A percentile compares a stretch with the other conserved stretches of the same genome.
These are phyloP conservation scores for Vanderwaltozyma verrucispora DNA, from an alignment of 805 yeast species.

Conservation along the genomic window DNA sequence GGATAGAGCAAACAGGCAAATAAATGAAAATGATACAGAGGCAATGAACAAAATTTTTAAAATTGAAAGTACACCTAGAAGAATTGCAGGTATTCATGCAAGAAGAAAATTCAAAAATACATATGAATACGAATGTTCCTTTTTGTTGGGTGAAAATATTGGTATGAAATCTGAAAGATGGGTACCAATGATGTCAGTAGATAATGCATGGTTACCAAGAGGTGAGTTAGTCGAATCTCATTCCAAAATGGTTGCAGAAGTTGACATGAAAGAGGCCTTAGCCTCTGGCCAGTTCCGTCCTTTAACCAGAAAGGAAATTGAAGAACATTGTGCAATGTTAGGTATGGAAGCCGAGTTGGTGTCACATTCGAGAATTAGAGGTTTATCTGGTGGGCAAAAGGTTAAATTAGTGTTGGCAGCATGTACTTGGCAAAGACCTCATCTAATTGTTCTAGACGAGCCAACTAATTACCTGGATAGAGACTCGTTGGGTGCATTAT, in stretches of 20 bases:
- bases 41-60: conserved; percentile 99
- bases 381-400: conserved; percentile 99
- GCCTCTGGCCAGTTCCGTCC: conserved; percentile 99
- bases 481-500: conserved; percentile 98
- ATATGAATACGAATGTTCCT: conserved; percentile 98
- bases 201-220: conserved; percentile 99
- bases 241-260: conserved; percentile 99
- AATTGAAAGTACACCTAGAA: conserved; percentile 98
- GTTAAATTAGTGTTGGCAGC: conserved; percentile 99
- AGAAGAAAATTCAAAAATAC: conserved; percentile 99
- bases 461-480: conserved; percentile 99
- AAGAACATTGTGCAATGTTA: conserved; percentile 95
- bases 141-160: conserved; percentile 94
- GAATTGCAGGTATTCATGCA: conserved; percentile 86
- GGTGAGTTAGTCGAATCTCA: conserved; percentile 96
- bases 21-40: conserved; percentile 93
- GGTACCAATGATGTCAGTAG: conserved; percentile 99
- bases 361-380: conserved; percentile 99
- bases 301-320: conserved; percentile 99
- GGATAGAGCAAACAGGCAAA: conserved; percentile 99
- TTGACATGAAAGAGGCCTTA: conserved; percentile 99
- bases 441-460: conserved; percentile 97
- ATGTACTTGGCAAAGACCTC: conserved; percentile 99
- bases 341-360: conserved; percentile 99
- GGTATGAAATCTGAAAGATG: conserved; percentile 99